Percentiles rank a stretch among this genome's conserved stretches.
Evolutionary conservation across 2,329 filamentous ascomycete species (phyloP).

Genomic region (Botrytis fabae): DNA sequence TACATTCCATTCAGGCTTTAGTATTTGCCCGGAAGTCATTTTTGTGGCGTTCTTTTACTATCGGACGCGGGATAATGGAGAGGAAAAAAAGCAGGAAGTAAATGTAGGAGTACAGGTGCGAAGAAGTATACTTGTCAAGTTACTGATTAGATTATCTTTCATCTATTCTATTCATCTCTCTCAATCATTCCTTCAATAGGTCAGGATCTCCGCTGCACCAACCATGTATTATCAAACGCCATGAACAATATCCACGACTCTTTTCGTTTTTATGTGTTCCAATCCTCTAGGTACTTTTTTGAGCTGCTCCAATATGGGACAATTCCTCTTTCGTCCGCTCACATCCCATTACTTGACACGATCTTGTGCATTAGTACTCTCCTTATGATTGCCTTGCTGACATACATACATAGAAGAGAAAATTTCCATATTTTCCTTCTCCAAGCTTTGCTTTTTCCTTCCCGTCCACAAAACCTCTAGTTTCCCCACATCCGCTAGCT

Average conservation of each 20-base stretch:
- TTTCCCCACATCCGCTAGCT: conserved; percentile 12
- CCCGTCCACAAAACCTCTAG: not conserved
- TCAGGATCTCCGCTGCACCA: not conserved
- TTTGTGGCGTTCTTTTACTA: not conserved
- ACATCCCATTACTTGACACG: not conserved
- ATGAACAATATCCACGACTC: not conserved
- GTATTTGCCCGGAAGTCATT: not conserved
- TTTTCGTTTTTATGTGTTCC: not conserved
- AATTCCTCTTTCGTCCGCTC: not conserved
- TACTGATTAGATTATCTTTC: not conserved
- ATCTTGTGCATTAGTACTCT: not conserved
- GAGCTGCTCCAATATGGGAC: not conserved
- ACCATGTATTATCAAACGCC: not conserved
- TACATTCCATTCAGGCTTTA: not conserved
- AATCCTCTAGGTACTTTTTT: not conserved
- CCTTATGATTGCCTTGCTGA: not conserved
- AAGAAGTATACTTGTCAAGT: not conserved
- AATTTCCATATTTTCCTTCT: not conserved
- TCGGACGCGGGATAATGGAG: not conserved
- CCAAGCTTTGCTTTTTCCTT: not conserved
- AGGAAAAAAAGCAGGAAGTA: not conserved
- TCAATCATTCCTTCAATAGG: conserved; percentile 1
- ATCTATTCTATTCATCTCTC: not conserved
- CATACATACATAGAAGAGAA: conserved; percentile 17
- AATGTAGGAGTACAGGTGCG: not conserved